phyloP scores from a whole-genome alignment of 2,329 filamentous ascomycete species.

The Aspergillus amoenus region DNA sequence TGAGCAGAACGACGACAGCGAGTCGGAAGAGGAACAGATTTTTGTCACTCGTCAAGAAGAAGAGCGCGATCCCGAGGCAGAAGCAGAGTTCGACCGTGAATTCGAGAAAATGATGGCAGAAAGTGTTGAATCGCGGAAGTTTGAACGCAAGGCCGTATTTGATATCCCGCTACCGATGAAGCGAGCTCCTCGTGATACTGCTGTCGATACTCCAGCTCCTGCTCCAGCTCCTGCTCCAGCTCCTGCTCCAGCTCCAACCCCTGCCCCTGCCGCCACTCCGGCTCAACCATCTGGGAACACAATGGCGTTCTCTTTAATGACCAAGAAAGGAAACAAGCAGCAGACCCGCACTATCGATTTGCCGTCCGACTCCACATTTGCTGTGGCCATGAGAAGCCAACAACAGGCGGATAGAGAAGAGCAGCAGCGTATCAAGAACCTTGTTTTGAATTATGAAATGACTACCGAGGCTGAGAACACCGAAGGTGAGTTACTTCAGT shows the following conservation, averaged over 20 bases:
- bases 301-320: slow-evolving; percentile 97
- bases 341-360: slow-evolving; percentile 89
- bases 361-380: slow-evolving; percentile 84
- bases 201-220: slow-evolving; percentile 36
- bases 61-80: slow-evolving; percentile 85
- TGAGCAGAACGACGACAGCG: slow-evolving; percentile 47
- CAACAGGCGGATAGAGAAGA: slow-evolving; percentile 94
- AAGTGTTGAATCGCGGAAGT: slow-evolving; percentile 91
- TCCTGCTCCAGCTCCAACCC: not conserved
- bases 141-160: slow-evolving; percentile 90
- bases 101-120: slow-evolving; percentile 99
- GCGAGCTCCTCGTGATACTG: slow-evolving; percentile 60
- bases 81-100: slow-evolving; percentile 96
- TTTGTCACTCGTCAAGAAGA: slow-evolving; percentile 90
- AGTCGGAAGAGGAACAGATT: slow-evolving; percentile 81
- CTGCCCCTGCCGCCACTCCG: slow-evolving; percentile 30
- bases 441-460: slow-evolving; percentile 95
- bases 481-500: slow-evolving; percentile 63
- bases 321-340: slow-evolving; percentile 92
- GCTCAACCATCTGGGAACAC: slow-evolving; percentile 51
- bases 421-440: slow-evolving; percentile 96
- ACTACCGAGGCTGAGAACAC: slow-evolving; percentile 74
- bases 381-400: slow-evolving; percentile 92
- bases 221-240: not conserved
- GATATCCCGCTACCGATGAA: slow-evolving; percentile 97